phyloP scores from a whole-genome alignment of 768 basidiomycete species.

The Gyrodon lividus region DNA sequence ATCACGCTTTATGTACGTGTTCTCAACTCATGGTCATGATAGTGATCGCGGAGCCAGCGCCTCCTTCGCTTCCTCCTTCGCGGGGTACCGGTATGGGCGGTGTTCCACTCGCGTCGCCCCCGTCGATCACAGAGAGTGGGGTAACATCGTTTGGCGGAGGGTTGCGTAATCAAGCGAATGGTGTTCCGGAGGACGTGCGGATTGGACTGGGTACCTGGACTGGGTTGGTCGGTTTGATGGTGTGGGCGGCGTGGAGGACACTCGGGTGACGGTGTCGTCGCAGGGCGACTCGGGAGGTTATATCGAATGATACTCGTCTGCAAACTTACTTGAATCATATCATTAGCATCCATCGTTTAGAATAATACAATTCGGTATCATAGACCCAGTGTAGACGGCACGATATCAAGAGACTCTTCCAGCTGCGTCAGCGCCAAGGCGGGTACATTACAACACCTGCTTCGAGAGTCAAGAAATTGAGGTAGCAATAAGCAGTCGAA shows the following conservation, averaged over 20 bases:
- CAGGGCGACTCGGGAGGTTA: too few relatives aligned
- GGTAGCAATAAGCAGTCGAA: too few relatives aligned
- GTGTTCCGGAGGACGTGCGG: slow-evolving; percentile 11
- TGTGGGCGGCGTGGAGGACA: slow-evolving; percentile 21
- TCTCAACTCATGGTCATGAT: slow-evolving; percentile 1
- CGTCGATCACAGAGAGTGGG: slow-evolving; percentile 13
- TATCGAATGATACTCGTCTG: background rate
- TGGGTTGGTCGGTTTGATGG: slow-evolving; percentile 9
- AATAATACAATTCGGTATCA: too few relatives aligned
- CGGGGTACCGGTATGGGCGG: slow-evolving; percentile 27
- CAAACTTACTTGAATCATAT: background rate
- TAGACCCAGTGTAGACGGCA: too few relatives aligned
- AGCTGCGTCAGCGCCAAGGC: too few relatives aligned
- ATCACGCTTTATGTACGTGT: background rate
- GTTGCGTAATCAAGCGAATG: slow-evolving; percentile 11
- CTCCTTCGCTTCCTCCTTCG: slow-evolving; percentile 29
- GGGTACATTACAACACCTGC: too few relatives aligned
- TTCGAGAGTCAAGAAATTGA: too few relatives aligned
- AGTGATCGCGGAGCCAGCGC: slow-evolving; percentile 44
- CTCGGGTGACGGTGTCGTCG: slow-evolving; percentile 9
- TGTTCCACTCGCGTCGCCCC: slow-evolving; percentile 27
- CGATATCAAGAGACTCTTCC: too few relatives aligned
- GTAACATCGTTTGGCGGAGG: background rate
- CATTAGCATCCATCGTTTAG: too few relatives aligned
- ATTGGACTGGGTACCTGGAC: slow-evolving; percentile 20